Evolutionary conservation across 2,329 filamentous ascomycete species (phyloP).

Genomic region (Cadophora malorum): DNA sequence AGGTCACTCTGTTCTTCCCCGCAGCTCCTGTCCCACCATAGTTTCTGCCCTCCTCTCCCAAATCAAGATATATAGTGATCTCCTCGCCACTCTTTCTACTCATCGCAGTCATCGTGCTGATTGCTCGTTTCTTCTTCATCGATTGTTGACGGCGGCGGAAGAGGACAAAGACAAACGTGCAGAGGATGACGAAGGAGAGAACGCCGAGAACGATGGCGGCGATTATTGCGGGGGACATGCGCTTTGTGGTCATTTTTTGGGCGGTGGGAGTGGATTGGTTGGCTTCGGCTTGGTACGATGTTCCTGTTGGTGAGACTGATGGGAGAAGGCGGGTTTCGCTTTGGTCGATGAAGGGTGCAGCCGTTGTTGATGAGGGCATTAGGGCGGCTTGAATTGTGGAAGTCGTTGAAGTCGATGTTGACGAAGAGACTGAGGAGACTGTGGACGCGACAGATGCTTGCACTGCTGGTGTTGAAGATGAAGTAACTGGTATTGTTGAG

Average conservation of each 20-base stretch:
- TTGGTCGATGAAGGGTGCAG: not conserved
- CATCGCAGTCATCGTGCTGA: conserved; percentile 13
- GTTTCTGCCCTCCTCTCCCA: not conserved
- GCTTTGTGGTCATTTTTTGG: not conserved
- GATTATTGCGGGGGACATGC: not conserved
- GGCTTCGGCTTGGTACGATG: conserved; percentile 11
- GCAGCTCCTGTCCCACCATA: not conserved
- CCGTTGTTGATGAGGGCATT: not conserved
- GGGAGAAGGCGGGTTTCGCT: not conserved
- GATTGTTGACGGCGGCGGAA: not conserved
- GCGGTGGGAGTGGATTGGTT: not conserved
- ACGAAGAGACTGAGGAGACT: not conserved
- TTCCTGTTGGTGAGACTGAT: not conserved
- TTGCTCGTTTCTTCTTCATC: not conserved
- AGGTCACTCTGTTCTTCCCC: not conserved
- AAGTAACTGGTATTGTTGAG: not conserved
- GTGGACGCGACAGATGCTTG: not conserved
- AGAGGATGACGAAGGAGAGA: conserved; percentile 1
- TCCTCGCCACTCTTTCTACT: conserved; percentile 10
- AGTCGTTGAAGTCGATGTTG: not conserved
- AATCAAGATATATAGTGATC: conserved; percentile 12
- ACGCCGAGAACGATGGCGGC: conserved; percentile 5
- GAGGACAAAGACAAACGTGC: not conserved
- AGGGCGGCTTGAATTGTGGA: not conserved
- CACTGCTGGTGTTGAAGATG: not conserved